phyloP scores from a whole-genome alignment of 2,329 filamentous ascomycete genomes.

The Neobulgaria alba region DNA sequence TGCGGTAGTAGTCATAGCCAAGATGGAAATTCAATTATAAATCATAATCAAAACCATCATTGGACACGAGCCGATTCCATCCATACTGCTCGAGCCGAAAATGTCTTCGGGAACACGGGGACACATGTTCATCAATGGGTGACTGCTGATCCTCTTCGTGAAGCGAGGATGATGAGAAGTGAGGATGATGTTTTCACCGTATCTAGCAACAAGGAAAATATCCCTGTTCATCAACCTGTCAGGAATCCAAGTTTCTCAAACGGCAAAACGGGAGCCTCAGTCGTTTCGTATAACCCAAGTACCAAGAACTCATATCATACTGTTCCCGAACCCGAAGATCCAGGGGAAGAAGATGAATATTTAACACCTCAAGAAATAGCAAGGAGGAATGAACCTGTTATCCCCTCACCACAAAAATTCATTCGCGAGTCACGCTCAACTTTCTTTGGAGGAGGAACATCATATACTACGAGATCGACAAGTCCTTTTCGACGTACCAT shows the following conservation, averaged over 20 bases:
- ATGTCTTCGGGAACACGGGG: constrained; percentile 12
- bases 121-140: constrained; percentile 19
- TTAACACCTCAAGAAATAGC: constrained; percentile 24
- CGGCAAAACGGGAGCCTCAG: neutral
- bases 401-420: constrained; percentile 13
- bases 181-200: constrained; percentile 19
- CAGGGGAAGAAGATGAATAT: neutral
- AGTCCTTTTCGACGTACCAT: constrained; percentile 49
- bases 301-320: constrained; percentile 16
- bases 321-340: constrained; percentile 2
- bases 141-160: constrained; percentile 12
- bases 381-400: constrained; percentile 21
- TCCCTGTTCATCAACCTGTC: neutral
- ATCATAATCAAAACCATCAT: constrained; percentile 7
- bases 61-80: constrained; percentile 10
- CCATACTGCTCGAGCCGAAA: constrained; percentile 6
- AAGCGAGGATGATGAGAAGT: constrained; percentile 10
- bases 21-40: neutral
- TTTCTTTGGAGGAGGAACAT: constrained; percentile 43
- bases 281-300: constrained; percentile 10
- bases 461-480: constrained; percentile 41
- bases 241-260: neutral
- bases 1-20: constrained; percentile 4
- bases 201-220: constrained; percentile 11
- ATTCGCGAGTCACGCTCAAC: constrained; percentile 38